Conservation (phyloP, 2,329 filamentous ascomycete genomes). For the Trichoderma hamatum region DNA sequence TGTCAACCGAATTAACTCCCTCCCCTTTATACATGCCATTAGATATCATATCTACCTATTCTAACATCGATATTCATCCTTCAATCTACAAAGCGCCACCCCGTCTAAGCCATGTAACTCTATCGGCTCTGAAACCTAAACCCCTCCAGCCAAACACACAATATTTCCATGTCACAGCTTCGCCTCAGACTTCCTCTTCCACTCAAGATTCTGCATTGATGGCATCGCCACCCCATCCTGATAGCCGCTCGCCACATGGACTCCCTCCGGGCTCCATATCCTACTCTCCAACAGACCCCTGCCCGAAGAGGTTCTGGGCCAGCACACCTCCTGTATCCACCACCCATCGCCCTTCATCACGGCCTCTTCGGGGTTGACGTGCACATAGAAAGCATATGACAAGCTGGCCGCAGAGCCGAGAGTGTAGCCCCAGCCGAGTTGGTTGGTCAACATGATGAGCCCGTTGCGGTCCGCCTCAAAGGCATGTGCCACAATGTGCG, state of each 20-base stretch:
- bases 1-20: not conserved
- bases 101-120: not conserved
- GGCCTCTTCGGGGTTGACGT: conserved; percentile 52
- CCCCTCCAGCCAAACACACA: not conserved
- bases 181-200: conserved; percentile 30
- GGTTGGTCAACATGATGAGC: conserved; percentile 54
- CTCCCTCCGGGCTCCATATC: conserved; percentile 57
- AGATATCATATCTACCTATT: not conserved
- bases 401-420: conserved; percentile 50
- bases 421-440: conserved; percentile 50
- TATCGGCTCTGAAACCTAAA: not conserved
- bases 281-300: conserved; percentile 52
- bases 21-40: not conserved
- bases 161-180: conserved; percentile 33
- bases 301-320: conserved; percentile 52
- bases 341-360: conserved; percentile 53
- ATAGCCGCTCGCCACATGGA: conserved; percentile 58
- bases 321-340: conserved; percentile 58
- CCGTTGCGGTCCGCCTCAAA: conserved; percentile 59
- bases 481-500: conserved; percentile 53
- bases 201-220: conserved; percentile 24
- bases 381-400: conserved; percentile 56
- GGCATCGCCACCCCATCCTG: conserved; percentile 54
- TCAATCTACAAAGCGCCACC: not conserved
- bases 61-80: not conserved